Percentiles rank a stretch among this genome's conserved stretches.
Evolutionary conservation across 768 basidiomycete species (phyloP).

Genomic region (Amanita rimosa): DNA sequence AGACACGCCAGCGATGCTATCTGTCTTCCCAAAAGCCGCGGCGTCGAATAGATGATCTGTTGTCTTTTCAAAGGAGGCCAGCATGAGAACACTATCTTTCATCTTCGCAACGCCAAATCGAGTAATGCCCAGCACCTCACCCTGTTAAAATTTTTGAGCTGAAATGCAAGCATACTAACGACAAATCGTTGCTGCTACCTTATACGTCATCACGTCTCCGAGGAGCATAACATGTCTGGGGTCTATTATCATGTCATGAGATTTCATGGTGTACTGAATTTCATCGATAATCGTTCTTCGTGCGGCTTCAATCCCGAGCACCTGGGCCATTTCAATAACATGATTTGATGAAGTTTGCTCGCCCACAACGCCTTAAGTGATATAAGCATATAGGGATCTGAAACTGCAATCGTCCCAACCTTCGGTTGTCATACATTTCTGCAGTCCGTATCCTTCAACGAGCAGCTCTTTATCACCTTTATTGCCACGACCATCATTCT

Average conservation of each 20-base stretch:
- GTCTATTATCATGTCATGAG: slow-evolving; percentile 97
- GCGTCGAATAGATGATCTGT: slow-evolving; percentile 99
- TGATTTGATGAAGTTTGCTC: slow-evolving; percentile 92
- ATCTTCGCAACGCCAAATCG: slow-evolving; percentile 99
- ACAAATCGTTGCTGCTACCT: slow-evolving; percentile 36
- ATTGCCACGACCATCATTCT: slow-evolving; percentile 66
- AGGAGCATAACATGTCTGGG: slow-evolving; percentile 97
- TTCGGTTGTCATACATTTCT: slow-evolving; percentile 95
- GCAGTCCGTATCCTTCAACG: slow-evolving; percentile 94
- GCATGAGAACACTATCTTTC: slow-evolving; percentile 98
- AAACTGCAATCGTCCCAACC: slow-evolving; percentile 35
- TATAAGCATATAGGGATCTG: slow-evolving; percentile 1
- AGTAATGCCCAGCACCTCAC: slow-evolving; percentile 96
- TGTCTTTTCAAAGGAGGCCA: slow-evolving; percentile 98
- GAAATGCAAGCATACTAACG: background rate
- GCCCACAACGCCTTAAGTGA: slow-evolving; percentile 76
- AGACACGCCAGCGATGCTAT: slow-evolving; percentile 91
- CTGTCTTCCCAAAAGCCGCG: slow-evolving; percentile 90
- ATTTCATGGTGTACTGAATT: slow-evolving; percentile 94
- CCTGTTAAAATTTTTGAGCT: slow-evolving; percentile 35
- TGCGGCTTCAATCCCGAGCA: slow-evolving; percentile 97
- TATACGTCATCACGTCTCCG: slow-evolving; percentile 98
- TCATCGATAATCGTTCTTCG: slow-evolving; percentile 91
- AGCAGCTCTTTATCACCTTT: slow-evolving; percentile 87
- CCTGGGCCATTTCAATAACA: slow-evolving; percentile 90